phyloP scores from a whole-genome alignment of 345 rosid genomes.

The Nasturtium officinale region DNA sequence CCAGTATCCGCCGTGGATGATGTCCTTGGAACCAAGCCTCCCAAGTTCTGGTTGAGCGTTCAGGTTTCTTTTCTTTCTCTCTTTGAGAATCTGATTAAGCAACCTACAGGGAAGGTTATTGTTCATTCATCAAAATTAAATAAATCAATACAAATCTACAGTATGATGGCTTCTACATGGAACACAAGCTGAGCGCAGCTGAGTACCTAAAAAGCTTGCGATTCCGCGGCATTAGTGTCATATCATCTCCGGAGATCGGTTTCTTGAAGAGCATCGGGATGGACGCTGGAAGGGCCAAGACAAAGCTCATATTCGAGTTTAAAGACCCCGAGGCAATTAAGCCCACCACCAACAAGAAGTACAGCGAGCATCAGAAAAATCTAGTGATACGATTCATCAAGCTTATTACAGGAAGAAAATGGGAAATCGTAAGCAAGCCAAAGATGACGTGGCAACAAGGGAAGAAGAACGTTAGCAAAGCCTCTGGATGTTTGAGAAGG shows the following conservation, averaged over 20 bases:
- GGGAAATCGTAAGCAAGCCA: no score
- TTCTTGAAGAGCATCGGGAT: slow-evolving; percentile 63
- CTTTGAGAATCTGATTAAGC: slow-evolving; percentile 10
- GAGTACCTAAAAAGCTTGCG: slow-evolving; percentile 40
- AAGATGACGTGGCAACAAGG: no score
- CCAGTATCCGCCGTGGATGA: slow-evolving; percentile 58
- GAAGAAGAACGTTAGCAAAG: no score
- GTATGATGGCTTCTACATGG: slow-evolving; percentile 64
- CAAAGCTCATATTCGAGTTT: slow-evolving; percentile 61
- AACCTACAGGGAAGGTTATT: slow-evolving; percentile 20
- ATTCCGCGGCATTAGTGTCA: slow-evolving; percentile 35
- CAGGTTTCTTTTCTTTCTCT: slow-evolving; percentile 49
- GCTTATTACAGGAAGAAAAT: no score
- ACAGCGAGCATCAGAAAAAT: slow-evolving; percentile 49
- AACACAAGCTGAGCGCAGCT: slow-evolving; percentile 58
- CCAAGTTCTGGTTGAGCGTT: slow-evolving; percentile 75
- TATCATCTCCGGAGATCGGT: slow-evolving; percentile 82
- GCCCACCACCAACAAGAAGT: slow-evolving; percentile 69
- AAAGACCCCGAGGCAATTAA: slow-evolving; percentile 55
- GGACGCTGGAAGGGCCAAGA: slow-evolving; percentile 47
- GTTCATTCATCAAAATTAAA: slow-evolving; percentile 38
- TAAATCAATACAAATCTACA: slow-evolving; percentile 52
- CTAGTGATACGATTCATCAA: slow-evolving; percentile 10
- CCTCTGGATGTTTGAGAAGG: no score
- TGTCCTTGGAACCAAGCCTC: slow-evolving; percentile 44